These are phyloP conservation scores for Cryphonectria nitschkei DNA, from an alignment of 2,329 filamentous ascomycete species.

Conservation along the genomic window DNA sequence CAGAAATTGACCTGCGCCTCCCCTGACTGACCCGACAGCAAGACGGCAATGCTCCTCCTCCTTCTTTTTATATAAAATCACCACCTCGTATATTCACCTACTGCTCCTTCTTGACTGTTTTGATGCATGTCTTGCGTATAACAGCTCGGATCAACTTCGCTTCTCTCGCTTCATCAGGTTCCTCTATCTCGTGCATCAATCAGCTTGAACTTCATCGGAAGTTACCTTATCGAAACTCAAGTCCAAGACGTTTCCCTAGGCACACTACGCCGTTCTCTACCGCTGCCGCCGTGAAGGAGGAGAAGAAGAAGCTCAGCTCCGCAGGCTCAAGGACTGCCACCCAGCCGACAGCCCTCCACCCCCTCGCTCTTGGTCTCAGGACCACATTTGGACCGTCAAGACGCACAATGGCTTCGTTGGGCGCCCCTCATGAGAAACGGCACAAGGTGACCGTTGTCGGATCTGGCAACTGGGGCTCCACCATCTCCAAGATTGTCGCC, in stretches of 20 bases:
- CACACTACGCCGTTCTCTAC: not conserved
- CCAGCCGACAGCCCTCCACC: not conserved
- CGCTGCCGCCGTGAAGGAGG: no score
- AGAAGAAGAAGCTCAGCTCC: not conserved
- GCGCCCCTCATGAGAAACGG: constrained; percentile 63
- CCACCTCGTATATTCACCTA: constrained; percentile 1
- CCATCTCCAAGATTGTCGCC: constrained; percentile 94
- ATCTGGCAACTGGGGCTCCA: constrained; percentile 98
- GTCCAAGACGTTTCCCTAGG: not conserved
- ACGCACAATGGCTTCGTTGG: constrained; percentile 41
- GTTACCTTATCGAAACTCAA: not conserved
- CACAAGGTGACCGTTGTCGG: constrained; percentile 95
- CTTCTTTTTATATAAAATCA: constrained; percentile 3
- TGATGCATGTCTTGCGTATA: constrained; percentile 20
- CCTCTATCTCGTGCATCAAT: not conserved
- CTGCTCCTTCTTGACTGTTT: not conserved
- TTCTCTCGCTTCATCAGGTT: constrained; percentile 6
- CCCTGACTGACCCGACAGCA: not conserved
- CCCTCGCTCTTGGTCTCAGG: not conserved
- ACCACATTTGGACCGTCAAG: not conserved
- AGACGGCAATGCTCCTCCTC: not conserved
- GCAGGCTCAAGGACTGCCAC: not conserved
- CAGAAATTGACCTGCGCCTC: not conserved
- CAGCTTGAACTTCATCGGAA: no score
- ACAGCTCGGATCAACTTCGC: constrained; percentile 9